These are phyloP conservation scores for Russula vinacea DNA, from an alignment of 768 basidiomycete species.

Conservation along the genomic window DNA sequence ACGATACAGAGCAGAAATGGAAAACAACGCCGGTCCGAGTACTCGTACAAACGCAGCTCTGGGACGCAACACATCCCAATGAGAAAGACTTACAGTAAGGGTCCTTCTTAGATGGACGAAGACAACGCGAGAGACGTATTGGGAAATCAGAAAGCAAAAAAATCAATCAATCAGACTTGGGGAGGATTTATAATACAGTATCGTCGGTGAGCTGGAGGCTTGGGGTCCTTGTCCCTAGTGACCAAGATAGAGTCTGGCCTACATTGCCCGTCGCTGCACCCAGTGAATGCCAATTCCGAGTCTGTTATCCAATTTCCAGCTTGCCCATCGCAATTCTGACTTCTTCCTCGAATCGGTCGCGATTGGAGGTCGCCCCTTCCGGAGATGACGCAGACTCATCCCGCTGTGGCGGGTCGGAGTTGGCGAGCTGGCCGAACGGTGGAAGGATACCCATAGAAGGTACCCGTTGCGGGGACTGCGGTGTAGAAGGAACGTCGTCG, in stretches of 20 bases:
- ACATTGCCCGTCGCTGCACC: too few relatives aligned
- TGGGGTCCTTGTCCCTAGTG: constrained; percentile 41
- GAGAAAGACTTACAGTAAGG: background rate
- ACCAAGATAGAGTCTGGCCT: constrained; percentile 58
- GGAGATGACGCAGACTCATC: constrained; percentile 41
- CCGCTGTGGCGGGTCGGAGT: background rate
- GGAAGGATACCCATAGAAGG: background rate
- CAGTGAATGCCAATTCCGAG: background rate
- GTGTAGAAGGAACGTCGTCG: background rate
- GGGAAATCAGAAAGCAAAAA: background rate
- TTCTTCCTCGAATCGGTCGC: constrained; percentile 53
- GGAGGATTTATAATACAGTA: too few relatives aligned
- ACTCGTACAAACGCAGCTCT: background rate
- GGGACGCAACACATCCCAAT: background rate
- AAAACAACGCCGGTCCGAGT: background rate
- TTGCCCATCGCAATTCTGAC: constrained; percentile 19
- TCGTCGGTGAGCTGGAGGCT: too few relatives aligned
- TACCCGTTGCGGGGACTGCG: constrained; percentile 12
- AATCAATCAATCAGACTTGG: too few relatives aligned
- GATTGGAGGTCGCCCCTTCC: constrained; percentile 67
- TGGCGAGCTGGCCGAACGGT: background rate
- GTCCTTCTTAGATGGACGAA: background rate
- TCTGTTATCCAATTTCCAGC: background rate
- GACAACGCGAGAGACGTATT: background rate
- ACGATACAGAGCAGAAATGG: background rate